Conservation (phyloP, 2,329 filamentous ascomycete species). For the Neurospora sp. region DNA sequence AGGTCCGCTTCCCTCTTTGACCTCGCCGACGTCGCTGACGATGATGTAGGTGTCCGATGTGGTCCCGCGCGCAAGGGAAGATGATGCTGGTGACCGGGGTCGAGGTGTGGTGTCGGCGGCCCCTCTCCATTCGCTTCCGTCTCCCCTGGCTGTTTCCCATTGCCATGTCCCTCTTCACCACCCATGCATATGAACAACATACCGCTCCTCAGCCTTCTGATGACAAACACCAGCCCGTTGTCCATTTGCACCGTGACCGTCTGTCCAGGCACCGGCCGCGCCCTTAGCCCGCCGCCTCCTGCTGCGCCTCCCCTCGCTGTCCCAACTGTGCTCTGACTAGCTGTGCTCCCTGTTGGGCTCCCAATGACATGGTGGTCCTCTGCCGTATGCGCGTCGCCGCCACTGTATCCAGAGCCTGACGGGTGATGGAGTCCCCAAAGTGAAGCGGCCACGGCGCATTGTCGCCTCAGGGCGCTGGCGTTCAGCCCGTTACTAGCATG, state of each 20-base stretch:
- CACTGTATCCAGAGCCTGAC: conserved; percentile 26
- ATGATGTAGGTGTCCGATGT: conserved; percentile 37
- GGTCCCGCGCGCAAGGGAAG: not conserved
- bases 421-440: conserved; percentile 49
- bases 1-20: conserved; percentile 22
- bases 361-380: conserved; percentile 18
- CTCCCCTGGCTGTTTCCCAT: not conserved
- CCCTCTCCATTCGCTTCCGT: not conserved
- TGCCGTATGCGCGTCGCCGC: conserved; percentile 17
- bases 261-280: conserved; percentile 9
- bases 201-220: conserved; percentile 47
- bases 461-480: conserved; percentile 48
- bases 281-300: conserved; percentile 5
- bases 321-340: conserved; percentile 3
- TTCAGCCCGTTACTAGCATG: conserved; percentile 44
- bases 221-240: conserved; percentile 47
- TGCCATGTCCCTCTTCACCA: conserved; percentile 3
- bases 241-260: conserved; percentile 49
- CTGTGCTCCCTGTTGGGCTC: conserved; percentile 4
- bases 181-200: conserved; percentile 54
- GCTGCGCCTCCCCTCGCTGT: not conserved
- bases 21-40: conserved; percentile 34
- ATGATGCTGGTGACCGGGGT: not conserved
- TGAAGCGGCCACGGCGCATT: conserved; percentile 54
- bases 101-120: not conserved